phyloP scores from a whole-genome alignment of 352 stramenopile species.

The Phytopythium mirpurense region DNA sequence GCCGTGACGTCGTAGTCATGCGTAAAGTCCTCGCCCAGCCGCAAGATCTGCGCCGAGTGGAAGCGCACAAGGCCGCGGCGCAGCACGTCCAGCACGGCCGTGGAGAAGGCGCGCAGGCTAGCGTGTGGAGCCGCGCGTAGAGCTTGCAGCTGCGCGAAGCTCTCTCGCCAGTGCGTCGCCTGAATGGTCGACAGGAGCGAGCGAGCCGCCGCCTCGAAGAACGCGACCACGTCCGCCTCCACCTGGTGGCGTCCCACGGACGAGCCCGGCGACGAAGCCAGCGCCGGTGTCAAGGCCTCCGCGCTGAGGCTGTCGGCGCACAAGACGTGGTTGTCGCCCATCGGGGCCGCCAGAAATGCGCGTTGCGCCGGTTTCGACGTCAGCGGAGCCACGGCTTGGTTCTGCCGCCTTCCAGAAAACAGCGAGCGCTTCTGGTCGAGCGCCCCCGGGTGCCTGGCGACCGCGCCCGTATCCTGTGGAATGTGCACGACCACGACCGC shows the following conservation, averaged over 20 bases:
- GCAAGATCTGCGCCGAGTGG: slow-evolving; percentile 66
- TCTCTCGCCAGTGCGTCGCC: slow-evolving; percentile 26
- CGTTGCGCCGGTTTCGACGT: slow-evolving; percentile 25
- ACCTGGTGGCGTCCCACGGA: slow-evolving; percentile 19
- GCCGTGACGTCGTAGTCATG: slow-evolving; percentile 37
- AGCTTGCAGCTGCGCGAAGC: slow-evolving; percentile 46
- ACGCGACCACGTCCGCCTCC: slow-evolving; percentile 47
- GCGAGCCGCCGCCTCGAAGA: slow-evolving; percentile 29
- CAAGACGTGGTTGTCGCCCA: slow-evolving; percentile 51
- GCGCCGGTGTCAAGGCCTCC: slow-evolving; percentile 34
- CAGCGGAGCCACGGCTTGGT: slow-evolving; percentile 10
- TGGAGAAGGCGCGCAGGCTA: slow-evolving; percentile 34
- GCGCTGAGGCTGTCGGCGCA: slow-evolving; percentile 51
- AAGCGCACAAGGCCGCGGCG: slow-evolving; percentile 41
- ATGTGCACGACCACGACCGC: slow-evolving; percentile 22
- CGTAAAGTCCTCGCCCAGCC: slow-evolving; percentile 62
- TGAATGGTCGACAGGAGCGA: slow-evolving; percentile 32
- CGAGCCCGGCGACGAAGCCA: background rate
- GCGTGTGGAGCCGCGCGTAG: slow-evolving; percentile 14
- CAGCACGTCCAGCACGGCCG: slow-evolving; percentile 33
- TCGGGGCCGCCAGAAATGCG: slow-evolving; percentile 29
- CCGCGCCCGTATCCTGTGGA: slow-evolving; percentile 7
- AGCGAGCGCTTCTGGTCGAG: background rate
- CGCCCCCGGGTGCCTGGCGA: background rate
- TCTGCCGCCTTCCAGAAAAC: background rate